Base-by-base conservation (phyloP, 2,329 filamentous ascomycete species). In the Penicillium polonicum region DNA sequence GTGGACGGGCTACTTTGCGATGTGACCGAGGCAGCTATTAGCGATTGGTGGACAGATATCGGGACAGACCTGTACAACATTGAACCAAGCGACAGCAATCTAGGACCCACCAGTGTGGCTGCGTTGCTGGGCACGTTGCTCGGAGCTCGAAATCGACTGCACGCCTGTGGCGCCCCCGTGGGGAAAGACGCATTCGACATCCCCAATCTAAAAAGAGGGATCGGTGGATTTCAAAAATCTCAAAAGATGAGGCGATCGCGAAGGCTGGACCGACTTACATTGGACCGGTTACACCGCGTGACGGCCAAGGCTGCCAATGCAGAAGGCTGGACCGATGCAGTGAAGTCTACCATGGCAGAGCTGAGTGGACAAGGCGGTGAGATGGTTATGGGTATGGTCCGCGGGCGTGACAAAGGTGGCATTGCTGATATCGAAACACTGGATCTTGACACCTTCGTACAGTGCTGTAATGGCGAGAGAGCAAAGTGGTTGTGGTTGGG, bases 401-500 rank as follows among this genome's bases (percentile, higher is more conserved):
- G 88, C 39, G 87, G 89, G 27, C 87, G 88, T 48, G 92, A 96
- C 66, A 95, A 95, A 74, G 91, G 88, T 55, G 91, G 91, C 4
- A 92, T 97, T 63, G 89, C 90, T 4, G 93, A 97, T 67, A 88
- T 97, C 36, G 94, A 99, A 76, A 97, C 92, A 0, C 81, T 91
- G 10, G 92, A 97, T 68, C 86, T 97, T 53, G 92, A 96, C 65
- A 86, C 82, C 45, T 96, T 97, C 64, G 83, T 91, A 48, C 86
- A 86, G 58, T 80, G 96, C 27, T 85, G 89, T 0, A 88, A 87
- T 60, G 93, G 94, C 35, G 90, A 94, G 71, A 85, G 90, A 55
- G 83, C 90, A 17, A 96, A 96, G 73, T 97, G 92, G 91, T 81
- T 99, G 2, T 99, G 94, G 94, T 83, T 90, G 60, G 94, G 93